These are phyloP conservation scores for Backusella sp. DNA, from an alignment of 192 early-diverging fungal genomes.

Conservation along the genomic window DNA sequence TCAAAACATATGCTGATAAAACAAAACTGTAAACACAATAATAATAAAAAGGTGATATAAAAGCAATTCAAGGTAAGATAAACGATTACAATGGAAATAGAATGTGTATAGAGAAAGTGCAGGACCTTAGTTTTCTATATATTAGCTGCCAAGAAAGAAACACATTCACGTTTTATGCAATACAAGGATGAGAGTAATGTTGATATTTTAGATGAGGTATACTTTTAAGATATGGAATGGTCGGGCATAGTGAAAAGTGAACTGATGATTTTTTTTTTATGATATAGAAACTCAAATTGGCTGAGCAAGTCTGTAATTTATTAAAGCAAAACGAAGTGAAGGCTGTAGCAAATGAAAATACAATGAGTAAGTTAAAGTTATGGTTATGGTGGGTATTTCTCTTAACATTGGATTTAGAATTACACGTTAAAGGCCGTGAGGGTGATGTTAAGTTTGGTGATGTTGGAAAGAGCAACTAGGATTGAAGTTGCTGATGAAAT, in stretches of 20 bases:
- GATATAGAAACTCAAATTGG: constrained; percentile 13
- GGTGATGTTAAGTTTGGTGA: neutral
- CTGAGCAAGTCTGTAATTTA: constrained; percentile 10
- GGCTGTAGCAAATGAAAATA: neutral
- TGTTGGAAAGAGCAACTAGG: constrained; percentile 5
- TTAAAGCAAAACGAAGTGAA: constrained; percentile 6
- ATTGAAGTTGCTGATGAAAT: neutral
- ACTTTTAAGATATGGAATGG: neutral
- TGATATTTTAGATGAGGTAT: constrained; percentile 17
- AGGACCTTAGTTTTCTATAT: neutral
- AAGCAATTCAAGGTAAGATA: constrained; percentile 19
- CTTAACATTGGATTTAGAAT: neutral
- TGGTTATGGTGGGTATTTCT: neutral
- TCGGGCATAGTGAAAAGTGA: neutral
- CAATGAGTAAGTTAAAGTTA: constrained; percentile 2
- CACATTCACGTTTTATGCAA: constrained; percentile 16
- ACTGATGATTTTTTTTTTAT: neutral
- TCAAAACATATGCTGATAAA: neutral
- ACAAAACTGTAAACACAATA: neutral
- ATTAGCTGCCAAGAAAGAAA: constrained; percentile 16
- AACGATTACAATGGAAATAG: neutral
- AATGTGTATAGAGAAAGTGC: neutral
- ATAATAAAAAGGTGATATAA: neutral
- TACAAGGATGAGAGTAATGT: constrained; percentile 10
- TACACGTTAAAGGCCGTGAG: constrained; percentile 11